phyloP scores from a whole-genome alignment of 129 eudicot species.

The Scalesia atractyloides region DNA sequence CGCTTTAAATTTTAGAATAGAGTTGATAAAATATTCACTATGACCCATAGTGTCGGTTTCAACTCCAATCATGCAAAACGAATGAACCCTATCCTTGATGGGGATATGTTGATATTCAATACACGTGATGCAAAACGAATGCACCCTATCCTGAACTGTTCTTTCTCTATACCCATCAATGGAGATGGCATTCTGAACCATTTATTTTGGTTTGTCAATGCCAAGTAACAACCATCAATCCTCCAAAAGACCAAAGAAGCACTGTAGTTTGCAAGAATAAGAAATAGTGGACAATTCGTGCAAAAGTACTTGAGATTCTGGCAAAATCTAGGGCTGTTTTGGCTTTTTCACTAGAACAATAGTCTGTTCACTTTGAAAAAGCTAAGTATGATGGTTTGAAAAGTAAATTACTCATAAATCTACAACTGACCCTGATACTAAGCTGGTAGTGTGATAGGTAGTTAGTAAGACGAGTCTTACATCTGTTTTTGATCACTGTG shows the following conservation, averaged over 20 bases:
- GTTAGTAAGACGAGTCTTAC: slow-evolving; percentile 45
- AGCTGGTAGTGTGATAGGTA: slow-evolving; percentile 16
- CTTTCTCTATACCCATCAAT: slow-evolving; percentile 2
- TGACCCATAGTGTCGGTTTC: slow-evolving; percentile 14
- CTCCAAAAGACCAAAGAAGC: slow-evolving; percentile 10
- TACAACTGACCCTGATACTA: slow-evolving; percentile 13
- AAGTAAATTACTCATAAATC: neutral
- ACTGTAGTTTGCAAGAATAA: slow-evolving; percentile 11
- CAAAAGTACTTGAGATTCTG: slow-evolving; percentile 12
- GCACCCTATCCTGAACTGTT: slow-evolving; percentile 11
- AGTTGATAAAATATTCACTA: neutral
- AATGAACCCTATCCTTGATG: neutral
- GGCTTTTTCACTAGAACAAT: neutral
- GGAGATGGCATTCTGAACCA: slow-evolving; percentile 6
- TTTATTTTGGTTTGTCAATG: neutral
- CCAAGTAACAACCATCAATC: neutral
- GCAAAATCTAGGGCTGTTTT: slow-evolving; percentile 9
- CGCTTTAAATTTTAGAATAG: neutral
- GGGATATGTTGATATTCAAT: neutral
- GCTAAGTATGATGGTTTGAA: neutral
- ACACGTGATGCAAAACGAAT: slow-evolving; percentile 7
- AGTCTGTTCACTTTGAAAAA: slow-evolving; percentile 9
- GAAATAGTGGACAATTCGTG: slow-evolving; percentile 11
- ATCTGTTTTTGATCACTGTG: slow-evolving; percentile 92
- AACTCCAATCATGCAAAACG: slow-evolving; percentile 8